Base-by-base conservation (phyloP, 2,329 filamentous ascomycete genomes). In the Colletotrichum paranaense region DNA sequence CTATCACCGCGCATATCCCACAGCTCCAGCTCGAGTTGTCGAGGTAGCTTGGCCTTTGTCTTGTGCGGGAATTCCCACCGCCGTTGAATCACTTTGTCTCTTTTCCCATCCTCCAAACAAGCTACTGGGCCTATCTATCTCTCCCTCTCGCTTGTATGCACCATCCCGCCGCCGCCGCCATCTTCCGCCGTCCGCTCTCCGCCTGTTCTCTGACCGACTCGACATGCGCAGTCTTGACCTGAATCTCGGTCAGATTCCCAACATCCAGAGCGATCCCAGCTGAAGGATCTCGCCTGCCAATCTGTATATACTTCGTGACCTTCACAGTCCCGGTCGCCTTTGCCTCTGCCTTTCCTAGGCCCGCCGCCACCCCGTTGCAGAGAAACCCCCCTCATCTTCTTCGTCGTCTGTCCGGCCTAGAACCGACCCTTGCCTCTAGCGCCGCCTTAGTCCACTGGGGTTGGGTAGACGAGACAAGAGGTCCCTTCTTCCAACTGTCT, bases 151-250 rank as follows among this genome's bases (percentile, higher is more conserved):
- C 28, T 55, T 32, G 38, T 32, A 11, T 22, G 42, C 42, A 9
- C 7, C 59, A 30, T 52, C 26, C 59, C 59, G 26, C 42, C 30
- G 26, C 42, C 59, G 38, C 14, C 19, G 46, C 42, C 42, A 42
- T 26, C 11, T 22, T 46, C 59, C 42, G 42, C 26, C 59, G 14
- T 32, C 35, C 38, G 19, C 26, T 46, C 30, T 49, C 42, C 42
- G 42, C 19, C 42, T 49, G 42, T 49, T 7, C 19, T n/a, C 42
- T 49, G 16, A 49, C 42, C 26, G 59, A 24, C 59, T 65, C 70
- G 70, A 69, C 66, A 69, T 69, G 70, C 70, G 59, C 59, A 69
- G 53, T 60, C 55, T 26, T 65, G 42, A 55, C 60, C 66, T 38
- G 42, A 69, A 26, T 35, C 59, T 73, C 46, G 66, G 59, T 19